Evolutionary conservation across 2,329 filamentous ascomycete species (phyloP).

Genomic region (Scopulariopsis brevicaulis): DNA sequence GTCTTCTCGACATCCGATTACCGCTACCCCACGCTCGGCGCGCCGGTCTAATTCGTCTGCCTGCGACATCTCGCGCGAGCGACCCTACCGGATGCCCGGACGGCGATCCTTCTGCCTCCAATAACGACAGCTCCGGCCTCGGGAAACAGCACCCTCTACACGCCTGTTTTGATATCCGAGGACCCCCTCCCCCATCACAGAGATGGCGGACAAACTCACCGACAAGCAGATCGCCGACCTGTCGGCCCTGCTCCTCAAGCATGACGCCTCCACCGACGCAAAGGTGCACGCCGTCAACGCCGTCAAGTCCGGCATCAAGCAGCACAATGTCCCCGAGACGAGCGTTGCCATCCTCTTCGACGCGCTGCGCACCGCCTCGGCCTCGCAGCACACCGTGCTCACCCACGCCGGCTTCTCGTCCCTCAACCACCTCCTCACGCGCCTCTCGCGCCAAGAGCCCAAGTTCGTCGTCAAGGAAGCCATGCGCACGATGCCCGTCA

Average conservation of each 20-base stretch:
- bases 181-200: neutral
- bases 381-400: conserved; percentile 65
- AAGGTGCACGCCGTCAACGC: conserved; percentile 62
- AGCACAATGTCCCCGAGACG: conserved; percentile 73
- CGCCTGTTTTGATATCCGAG: neutral
- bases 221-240: conserved; percentile 47
- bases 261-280: conserved; percentile 53
- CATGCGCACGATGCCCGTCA: conserved; percentile 57
- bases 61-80: neutral
- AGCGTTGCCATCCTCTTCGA: conserved; percentile 69
- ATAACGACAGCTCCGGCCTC: neutral
- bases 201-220: conserved; percentile 45
- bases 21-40: neutral
- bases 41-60: neutral
- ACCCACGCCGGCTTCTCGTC: conserved; percentile 79
- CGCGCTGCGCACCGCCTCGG: conserved; percentile 62
- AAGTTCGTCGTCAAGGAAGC: conserved; percentile 61
- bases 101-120: neutral
- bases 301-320: conserved; percentile 84
- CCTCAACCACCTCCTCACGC: conserved; percentile 76
- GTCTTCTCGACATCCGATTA: neutral
- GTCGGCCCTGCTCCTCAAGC: conserved; percentile 37
- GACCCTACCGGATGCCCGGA: neutral
- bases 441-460: conserved; percentile 75
- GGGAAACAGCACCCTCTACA: neutral